A percentile compares a stretch with the other conserved stretches of the same genome.
These are phyloP conservation scores for Akanthomyces lecanii DNA, from an alignment of 2,329 filamentous ascomycete species.

Conservation along the genomic window DNA sequence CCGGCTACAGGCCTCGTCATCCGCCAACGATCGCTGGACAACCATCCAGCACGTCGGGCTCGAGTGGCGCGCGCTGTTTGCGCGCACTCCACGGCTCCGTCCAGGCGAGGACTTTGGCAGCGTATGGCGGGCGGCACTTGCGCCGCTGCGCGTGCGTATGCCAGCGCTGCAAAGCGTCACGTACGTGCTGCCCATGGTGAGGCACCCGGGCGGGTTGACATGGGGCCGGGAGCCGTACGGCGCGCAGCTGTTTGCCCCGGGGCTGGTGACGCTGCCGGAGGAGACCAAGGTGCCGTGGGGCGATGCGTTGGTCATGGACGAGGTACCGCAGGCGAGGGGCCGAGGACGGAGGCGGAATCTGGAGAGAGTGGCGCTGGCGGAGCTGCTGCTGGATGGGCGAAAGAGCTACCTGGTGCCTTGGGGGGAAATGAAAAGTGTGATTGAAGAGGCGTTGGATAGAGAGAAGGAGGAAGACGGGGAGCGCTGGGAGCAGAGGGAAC, in stretches of 20 bases:
- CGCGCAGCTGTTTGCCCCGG: neutral
- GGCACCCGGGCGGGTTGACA: neutral
- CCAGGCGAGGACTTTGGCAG: neutral
- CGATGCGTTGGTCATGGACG: neutral
- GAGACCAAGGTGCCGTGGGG: neutral
- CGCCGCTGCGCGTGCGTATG: conserved; percentile 4
- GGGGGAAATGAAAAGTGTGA: neutral
- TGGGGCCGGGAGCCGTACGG: conserved; percentile 11
- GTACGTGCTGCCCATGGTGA: conserved; percentile 8
- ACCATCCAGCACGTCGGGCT: conserved; percentile 16
- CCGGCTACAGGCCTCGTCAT: conserved; percentile 7
- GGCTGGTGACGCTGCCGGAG: conserved; percentile 4
- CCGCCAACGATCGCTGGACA: neutral
- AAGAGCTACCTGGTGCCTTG: neutral
- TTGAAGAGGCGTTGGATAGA: neutral
- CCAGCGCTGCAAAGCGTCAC: neutral
- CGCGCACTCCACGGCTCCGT: neutral
- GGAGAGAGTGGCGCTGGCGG: neutral
- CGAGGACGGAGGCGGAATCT: neutral
- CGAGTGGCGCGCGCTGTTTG: conserved; percentile 18
- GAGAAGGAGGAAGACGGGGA: neutral
- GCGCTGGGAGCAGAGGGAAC: too few relatives aligned
- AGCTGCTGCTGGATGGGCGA: neutral
- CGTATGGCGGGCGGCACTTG: conserved; percentile 5
- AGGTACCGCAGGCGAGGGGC: neutral